Percentiles rank a stretch among this genome's conserved stretches.
These are phyloP conservation scores for Penicillium tannophilum DNA, from an alignment of 495 filamentous ascomycete genomes.

Conservation along the genomic window DNA sequence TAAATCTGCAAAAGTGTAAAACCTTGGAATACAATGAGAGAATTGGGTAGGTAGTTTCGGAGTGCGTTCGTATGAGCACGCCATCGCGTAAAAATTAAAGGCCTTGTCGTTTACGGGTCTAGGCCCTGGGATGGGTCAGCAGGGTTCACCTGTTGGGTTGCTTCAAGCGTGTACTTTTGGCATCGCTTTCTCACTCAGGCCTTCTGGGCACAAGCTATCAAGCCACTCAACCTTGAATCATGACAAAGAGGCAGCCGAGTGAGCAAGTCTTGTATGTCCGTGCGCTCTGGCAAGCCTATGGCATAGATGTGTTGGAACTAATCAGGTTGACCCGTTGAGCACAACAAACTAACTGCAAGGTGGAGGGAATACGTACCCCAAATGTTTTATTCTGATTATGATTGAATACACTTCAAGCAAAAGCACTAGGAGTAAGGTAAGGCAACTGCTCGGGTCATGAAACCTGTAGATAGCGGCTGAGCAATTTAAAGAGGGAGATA, in stretches of 20 bases:
- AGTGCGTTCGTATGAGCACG: slow-evolving; percentile 35
- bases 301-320: slow-evolving; percentile 53
- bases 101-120: slow-evolving; percentile 7
- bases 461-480: not conserved
- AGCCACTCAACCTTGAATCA: slow-evolving; percentile 58
- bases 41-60: not conserved
- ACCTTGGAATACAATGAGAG: too few species aligned
- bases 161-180: slow-evolving; percentile 16
- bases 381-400: slow-evolving; percentile 33
- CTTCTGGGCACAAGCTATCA: slow-evolving; percentile 41
- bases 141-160: not conserved
- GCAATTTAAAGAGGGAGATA: not conserved
- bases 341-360: not conserved
- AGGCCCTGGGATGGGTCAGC: slow-evolving; percentile 11
- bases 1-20: too few species aligned
- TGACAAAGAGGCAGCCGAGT: slow-evolving; percentile 53
- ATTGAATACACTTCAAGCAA: not conserved
- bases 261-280: slow-evolving; percentile 65
- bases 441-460: not conserved
- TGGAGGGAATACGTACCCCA: slow-evolving; percentile 19
- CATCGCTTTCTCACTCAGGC: slow-evolving; percentile 27
- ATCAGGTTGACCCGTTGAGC: not conserved
- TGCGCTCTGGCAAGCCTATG: slow-evolving; percentile 60
- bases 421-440: not conserved
- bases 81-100: slow-evolving; percentile 33